Conservation (phyloP, 73 alveolate genomes). For the Blepharisma japonicum region DNA sequence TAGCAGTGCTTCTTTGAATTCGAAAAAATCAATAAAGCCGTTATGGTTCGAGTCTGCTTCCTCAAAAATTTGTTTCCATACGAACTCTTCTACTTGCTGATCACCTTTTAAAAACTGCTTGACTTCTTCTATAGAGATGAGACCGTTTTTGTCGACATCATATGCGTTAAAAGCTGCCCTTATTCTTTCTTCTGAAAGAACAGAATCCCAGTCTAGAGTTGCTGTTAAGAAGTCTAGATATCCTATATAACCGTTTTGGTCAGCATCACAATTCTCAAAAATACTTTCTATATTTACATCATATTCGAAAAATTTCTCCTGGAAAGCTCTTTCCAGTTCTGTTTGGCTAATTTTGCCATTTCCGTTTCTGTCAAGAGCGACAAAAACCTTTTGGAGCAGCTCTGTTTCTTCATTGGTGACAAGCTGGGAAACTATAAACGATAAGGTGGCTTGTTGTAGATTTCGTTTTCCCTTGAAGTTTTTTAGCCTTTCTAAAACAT, state of each 20-base stretch:
- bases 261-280: no score
- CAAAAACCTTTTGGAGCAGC: neutral
- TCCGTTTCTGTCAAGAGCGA: conserved; percentile 10
- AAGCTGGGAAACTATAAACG: neutral
- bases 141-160: neutral
- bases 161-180: conserved; percentile 8
- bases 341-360: neutral
- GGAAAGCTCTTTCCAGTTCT: neutral
- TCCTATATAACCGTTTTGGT: no score
- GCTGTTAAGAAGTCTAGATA: no score
- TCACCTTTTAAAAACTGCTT: neutral
- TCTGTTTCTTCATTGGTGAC: neutral
- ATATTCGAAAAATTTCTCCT: no score
- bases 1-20: no score
- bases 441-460: neutral
- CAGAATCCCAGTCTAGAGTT: no score
- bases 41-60: no score
- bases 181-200: neutral
- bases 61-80: no score
- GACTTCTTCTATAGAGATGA: neutral
- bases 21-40: no score
- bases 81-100: no score
- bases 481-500: neutral
- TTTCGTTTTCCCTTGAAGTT: neutral
- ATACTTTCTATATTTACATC: no score